A percentile compares a stretch with the other conserved stretches of the same genome.
phyloP scores from a whole-genome alignment of 495 filamentous ascomycete genomes.

The Lindgomyces ingoldianus region DNA sequence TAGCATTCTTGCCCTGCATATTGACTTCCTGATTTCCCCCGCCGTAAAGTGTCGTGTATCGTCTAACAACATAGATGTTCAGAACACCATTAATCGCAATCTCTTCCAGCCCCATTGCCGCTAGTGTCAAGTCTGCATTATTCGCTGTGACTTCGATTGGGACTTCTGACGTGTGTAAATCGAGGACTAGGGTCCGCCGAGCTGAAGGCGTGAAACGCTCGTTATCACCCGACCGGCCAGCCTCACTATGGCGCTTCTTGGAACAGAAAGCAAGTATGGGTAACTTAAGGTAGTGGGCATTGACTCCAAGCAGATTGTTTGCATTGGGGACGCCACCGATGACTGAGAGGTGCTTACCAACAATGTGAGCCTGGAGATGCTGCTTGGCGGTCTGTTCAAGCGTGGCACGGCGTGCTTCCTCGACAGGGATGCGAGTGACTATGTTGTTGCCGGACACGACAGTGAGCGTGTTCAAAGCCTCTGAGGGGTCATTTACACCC shows the following conservation, averaged over 20 bases:
- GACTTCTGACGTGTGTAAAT: constrained; percentile 32
- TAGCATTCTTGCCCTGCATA: constrained; percentile 37
- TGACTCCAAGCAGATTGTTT: background rate
- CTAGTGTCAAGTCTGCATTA: constrained; percentile 19
- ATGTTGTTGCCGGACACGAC: constrained; percentile 32
- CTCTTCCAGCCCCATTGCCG: background rate
- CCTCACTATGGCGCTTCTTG: constrained; percentile 4
- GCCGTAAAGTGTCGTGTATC: constrained; percentile 1
- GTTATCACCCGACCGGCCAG: constrained; percentile 11
- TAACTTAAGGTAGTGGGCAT: constrained; percentile 10
- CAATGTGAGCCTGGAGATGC: background rate
- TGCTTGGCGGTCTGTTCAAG: background rate
- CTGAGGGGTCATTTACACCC: background rate
- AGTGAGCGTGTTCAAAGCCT: constrained; percentile 12
- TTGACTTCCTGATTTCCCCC: background rate
- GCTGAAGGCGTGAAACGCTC: too few relatives aligned
- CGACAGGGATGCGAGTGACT: constrained; percentile 13
- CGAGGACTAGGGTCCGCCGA: constrained; percentile 21
- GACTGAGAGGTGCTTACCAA: background rate
- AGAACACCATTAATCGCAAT: constrained; percentile 37
- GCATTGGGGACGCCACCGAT: constrained; percentile 6
- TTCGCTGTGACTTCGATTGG: constrained; percentile 34
- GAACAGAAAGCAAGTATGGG: constrained; percentile 27
- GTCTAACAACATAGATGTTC: constrained; percentile 40
- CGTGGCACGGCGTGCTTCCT: background rate